These are phyloP conservation scores for Verticillium albo-atrum DNA, from an alignment of 2,329 filamentous ascomycete genomes.

Conservation along the genomic window DNA sequence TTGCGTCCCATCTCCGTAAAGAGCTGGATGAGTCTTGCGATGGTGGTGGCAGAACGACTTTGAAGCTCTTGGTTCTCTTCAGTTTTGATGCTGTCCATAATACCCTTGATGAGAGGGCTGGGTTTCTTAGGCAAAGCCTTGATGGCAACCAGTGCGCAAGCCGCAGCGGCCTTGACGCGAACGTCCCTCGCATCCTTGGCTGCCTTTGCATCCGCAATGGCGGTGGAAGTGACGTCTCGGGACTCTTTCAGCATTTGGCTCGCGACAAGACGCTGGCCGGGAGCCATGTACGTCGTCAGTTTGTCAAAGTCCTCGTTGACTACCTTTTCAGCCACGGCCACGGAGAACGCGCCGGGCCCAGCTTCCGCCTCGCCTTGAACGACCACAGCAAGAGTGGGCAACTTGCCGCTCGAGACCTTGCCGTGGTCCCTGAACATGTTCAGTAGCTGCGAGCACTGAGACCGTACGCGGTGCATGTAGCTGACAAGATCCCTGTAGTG, in stretches of 20 bases:
- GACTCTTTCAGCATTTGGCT: slow-evolving; percentile 75
- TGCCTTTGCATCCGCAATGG: slow-evolving; percentile 73
- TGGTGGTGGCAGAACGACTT: slow-evolving; percentile 76
- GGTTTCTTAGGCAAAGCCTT: slow-evolving; percentile 88
- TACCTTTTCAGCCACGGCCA: slow-evolving; percentile 83
- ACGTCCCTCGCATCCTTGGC: slow-evolving; percentile 80
- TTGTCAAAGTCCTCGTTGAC: slow-evolving; percentile 81
- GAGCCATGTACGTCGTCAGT: slow-evolving; percentile 82
- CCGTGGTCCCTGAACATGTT: slow-evolving; percentile 90
- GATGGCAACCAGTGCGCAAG: slow-evolving; percentile 85
- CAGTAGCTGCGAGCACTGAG: slow-evolving; percentile 85
- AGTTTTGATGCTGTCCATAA: slow-evolving; percentile 97
- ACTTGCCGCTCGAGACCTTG: slow-evolving; percentile 68
- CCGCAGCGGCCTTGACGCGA: slow-evolving; percentile 80
- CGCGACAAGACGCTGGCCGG: slow-evolving; percentile 81
- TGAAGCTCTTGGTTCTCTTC: slow-evolving; percentile 91
- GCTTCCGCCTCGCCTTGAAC: slow-evolving; percentile 92
- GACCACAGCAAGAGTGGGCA: slow-evolving; percentile 81
- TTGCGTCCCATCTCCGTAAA: slow-evolving; percentile 77
- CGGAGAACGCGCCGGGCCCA: slow-evolving; percentile 86
- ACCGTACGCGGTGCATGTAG: slow-evolving; percentile 82
- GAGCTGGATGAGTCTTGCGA: slow-evolving; percentile 79
- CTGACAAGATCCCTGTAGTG: slow-evolving; percentile 89
- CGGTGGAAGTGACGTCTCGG: slow-evolving; percentile 61
- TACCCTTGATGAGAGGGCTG: slow-evolving; percentile 84